phyloP scores from a whole-genome alignment of 768 basidiomycete genomes.

The Kwoniella europaea region DNA sequence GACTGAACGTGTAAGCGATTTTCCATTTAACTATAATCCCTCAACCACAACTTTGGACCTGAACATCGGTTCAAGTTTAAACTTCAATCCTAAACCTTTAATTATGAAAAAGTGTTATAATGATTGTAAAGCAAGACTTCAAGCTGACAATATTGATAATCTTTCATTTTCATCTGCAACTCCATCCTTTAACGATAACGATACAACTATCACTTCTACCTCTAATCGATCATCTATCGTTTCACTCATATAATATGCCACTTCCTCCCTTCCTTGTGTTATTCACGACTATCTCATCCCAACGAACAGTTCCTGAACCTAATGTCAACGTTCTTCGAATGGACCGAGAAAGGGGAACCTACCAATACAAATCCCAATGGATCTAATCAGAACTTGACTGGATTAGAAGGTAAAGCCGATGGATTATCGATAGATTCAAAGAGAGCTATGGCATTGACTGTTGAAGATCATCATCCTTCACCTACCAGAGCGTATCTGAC shows the following conservation, averaged over 20 bases:
- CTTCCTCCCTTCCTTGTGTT: too few species aligned
- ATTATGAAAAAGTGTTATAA: background rate
- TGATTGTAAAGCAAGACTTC: slow-evolving; percentile 9
- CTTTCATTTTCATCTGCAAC: background rate
- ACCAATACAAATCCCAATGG: background rate
- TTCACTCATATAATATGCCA: background rate
- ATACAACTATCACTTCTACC: background rate
- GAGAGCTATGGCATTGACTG: slow-evolving; percentile 15
- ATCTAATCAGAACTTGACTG: slow-evolving; percentile 4
- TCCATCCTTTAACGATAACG: slow-evolving; percentile 6
- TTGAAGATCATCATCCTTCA: slow-evolving; percentile 34
- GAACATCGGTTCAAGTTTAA: background rate
- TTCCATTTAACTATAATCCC: slow-evolving; percentile 3
- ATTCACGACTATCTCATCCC: background rate
- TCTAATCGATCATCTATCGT: slow-evolving; percentile 1
- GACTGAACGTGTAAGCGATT: slow-evolving; percentile 51
- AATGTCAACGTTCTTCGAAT: slow-evolving; percentile 50
- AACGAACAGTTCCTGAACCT: slow-evolving; percentile 48
- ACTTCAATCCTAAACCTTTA: background rate
- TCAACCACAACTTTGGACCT: background rate
- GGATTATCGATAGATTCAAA: slow-evolving; percentile 27
- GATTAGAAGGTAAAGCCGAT: slow-evolving; percentile 25
- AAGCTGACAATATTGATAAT: slow-evolving; percentile 16
- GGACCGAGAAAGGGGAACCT: slow-evolving; percentile 34
- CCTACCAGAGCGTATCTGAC: slow-evolving; percentile 56